phyloP scores from a whole-genome alignment of 495 filamentous ascomycete genomes.

The Immersiella caudata region DNA sequence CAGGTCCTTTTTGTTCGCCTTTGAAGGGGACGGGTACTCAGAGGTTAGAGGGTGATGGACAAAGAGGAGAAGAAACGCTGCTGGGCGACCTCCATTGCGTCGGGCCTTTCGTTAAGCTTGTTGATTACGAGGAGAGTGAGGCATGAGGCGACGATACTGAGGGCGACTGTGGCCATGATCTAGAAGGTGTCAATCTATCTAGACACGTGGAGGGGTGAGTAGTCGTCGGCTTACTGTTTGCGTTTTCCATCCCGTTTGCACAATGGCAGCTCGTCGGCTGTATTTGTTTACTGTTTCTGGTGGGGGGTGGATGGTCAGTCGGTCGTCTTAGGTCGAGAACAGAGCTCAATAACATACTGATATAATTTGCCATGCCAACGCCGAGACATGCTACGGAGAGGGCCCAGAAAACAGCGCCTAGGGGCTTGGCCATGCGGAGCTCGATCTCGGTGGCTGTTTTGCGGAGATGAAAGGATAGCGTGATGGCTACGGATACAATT shows the following conservation, averaged over 20 bases:
- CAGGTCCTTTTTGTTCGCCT: not conserved
- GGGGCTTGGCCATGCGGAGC: conserved; percentile 73
- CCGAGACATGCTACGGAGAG: conserved; percentile 73
- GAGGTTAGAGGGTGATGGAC: not conserved
- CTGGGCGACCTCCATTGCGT: not conserved
- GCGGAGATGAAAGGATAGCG: conserved; percentile 90
- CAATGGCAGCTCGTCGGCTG: conserved; percentile 73
- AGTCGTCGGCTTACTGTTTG: conserved; percentile 60
- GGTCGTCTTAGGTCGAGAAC: not conserved
- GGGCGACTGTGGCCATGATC: conserved; percentile 74
- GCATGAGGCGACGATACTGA: conserved; percentile 79
- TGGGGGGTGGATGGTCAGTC: not conserved
- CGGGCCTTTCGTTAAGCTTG: conserved; percentile 34
- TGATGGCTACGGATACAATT: conserved; percentile 84
- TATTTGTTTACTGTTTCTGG: conserved; percentile 80
- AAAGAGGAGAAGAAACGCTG: not conserved
- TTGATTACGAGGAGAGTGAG: conserved; percentile 52
- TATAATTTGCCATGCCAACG: conserved; percentile 82
- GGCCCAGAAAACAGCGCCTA: conserved; percentile 87
- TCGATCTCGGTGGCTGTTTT: conserved; percentile 69
- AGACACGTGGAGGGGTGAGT: not conserved
- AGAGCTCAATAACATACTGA: conserved; percentile 46
- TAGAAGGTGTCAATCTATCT: conserved; percentile 11
- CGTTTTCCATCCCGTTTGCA: conserved; percentile 93
- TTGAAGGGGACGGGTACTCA: not conserved